A percentile compares a stretch with the other conserved stretches of the same genome.
These are phyloP conservation scores for Chlamydomonas applanata DNA, from an alignment of 139 green algal species.

Conservation along the genomic window DNA sequence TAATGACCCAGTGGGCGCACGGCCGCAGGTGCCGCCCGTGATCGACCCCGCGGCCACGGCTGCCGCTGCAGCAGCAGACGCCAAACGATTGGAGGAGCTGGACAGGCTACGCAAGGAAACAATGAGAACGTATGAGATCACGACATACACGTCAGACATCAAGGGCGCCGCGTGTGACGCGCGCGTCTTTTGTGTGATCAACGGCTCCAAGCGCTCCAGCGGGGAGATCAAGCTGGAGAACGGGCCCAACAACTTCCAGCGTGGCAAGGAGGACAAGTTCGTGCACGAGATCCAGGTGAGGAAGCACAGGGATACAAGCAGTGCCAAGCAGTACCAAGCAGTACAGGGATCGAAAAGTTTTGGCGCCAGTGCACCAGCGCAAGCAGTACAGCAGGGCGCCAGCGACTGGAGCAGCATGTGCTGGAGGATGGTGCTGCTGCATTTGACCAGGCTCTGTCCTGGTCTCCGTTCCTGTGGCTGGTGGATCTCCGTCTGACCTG, in stretches of 20 bases:
- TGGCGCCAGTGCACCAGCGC: too few species aligned
- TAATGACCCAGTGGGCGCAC: too few species aligned
- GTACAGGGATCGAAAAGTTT: too few species aligned
- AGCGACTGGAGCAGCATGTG: too few species aligned
- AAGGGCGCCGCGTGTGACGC: slow-evolving; percentile 45
- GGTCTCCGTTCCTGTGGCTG: too few species aligned
- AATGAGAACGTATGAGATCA: slow-evolving; percentile 40
- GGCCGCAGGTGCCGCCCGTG: not conserved
- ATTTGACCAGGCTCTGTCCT: too few species aligned
- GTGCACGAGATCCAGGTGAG: slow-evolving; percentile 19
- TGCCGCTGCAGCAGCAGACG: slow-evolving; percentile 15
- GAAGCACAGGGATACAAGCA: too few species aligned
- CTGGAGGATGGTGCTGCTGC: too few species aligned
- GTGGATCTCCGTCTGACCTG: too few species aligned
- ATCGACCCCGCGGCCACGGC: slow-evolving; percentile 6
- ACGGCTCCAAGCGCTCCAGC: slow-evolving; percentile 36
- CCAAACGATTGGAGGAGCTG: slow-evolving; percentile 18
- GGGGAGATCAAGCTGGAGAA: slow-evolving; percentile 40
- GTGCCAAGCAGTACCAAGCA: too few species aligned
- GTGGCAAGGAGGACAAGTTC: slow-evolving; percentile 33
- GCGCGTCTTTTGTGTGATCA: slow-evolving; percentile 38
- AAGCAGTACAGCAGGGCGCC: too few species aligned
- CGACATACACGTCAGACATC: slow-evolving; percentile 47
- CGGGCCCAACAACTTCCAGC: slow-evolving; percentile 29
- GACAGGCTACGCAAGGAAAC: slow-evolving; percentile 5